Percentiles rank a stretch among this genome's conserved stretches.
phyloP scores from a whole-genome alignment of 2,329 filamentous ascomycete species.

The Thelonectria blattea region DNA sequence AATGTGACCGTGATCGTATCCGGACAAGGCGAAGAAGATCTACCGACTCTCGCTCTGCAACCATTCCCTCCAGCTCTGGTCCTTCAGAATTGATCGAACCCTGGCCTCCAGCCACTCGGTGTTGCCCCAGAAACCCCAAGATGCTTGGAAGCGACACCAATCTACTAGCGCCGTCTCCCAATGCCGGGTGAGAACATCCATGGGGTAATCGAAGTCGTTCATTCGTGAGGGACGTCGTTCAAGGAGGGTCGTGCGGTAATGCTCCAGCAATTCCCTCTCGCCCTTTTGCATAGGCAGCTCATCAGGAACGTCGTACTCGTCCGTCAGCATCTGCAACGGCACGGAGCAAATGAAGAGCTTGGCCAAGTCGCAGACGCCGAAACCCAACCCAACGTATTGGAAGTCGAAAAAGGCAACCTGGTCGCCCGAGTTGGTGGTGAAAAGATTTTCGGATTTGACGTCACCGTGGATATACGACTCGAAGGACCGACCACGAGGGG shows the following conservation, averaged over 20 bases:
- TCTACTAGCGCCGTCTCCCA: constrained; percentile 73
- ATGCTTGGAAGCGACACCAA: constrained; percentile 68
- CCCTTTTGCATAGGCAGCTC: constrained; percentile 55
- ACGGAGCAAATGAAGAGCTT: constrained; percentile 73
- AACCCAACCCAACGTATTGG: constrained; percentile 68
- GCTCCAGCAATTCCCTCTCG: constrained; percentile 57
- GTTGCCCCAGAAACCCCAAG: constrained; percentile 68
- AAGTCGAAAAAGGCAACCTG: constrained; percentile 71
- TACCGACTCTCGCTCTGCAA: constrained; percentile 36
- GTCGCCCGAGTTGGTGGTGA: constrained; percentile 56
- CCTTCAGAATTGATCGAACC: constrained; percentile 55
- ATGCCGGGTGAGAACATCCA: constrained; percentile 60
- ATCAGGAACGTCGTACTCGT: constrained; percentile 38
- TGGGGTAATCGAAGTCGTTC: constrained; percentile 51
- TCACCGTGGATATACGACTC: constrained; percentile 71
- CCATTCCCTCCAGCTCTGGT: constrained; percentile 54
- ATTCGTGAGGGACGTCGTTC: not conserved
- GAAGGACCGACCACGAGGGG: constrained; percentile 49
- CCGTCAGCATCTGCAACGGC: constrained; percentile 58
- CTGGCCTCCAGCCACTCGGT: constrained; percentile 63
- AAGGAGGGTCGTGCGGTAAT: constrained; percentile 53
- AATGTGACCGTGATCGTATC: not conserved
- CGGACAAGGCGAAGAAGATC: not conserved
- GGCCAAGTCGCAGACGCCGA: constrained; percentile 70
- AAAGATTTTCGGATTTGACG: constrained; percentile 73